Evolutionary conservation across 2,329 filamentous ascomycete genomes (phyloP), one percentile per base, ranked within the genome.

Genomic region (Hypoxylon sp.): DNA sequence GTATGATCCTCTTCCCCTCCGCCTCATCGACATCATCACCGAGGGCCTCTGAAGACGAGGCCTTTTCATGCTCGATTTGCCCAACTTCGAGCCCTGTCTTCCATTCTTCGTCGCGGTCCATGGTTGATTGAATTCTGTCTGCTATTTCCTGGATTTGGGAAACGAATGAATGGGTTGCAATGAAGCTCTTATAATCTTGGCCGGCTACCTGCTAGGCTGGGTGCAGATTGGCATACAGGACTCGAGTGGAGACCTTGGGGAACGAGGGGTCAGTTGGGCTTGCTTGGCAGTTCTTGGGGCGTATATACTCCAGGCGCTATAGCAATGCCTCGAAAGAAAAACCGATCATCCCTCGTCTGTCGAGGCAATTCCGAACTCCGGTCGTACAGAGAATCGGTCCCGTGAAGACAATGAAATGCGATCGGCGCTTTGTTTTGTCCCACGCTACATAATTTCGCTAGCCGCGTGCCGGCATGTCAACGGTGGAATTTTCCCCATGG

Each of bases 1-100:
- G 84, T 46, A 94, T 88, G 74, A 96, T 92, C 46, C 81, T 85
- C 76, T 83, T 88, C 80, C 92, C 87, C 80, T 95, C 90, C 17
- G 83, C 79, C 0, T 84, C 84, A 0, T 87, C 85, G 79, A 91
- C 90, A 59, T 82, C 84, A 70, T 81, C 72, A 13, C 61, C 58
- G 17, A 63, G 44, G 6, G 63, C 75, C 66, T 82, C 80, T 11
- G 76, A 69, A 17, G 62, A 57, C n/a, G 65, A 53, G 44, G 66
- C 31, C 64, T 58, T 71, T 14, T 72, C 50, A 2, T 71, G 66
- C 31, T 77, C 75, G 63, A 76, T 42, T 30, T 72, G 74, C 22
- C 72, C 70, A 49, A 75, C 51, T n/a, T 59, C 67, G 22, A 60
- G 60, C 10, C 54, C 57, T 33, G 59, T 72, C 61, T 78, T 79